Percentiles rank a stretch among this genome's conserved stretches.
Evolutionary conservation across 805 yeast species (phyloP).

Genomic region (Hanseniaspora singularis): DNA sequence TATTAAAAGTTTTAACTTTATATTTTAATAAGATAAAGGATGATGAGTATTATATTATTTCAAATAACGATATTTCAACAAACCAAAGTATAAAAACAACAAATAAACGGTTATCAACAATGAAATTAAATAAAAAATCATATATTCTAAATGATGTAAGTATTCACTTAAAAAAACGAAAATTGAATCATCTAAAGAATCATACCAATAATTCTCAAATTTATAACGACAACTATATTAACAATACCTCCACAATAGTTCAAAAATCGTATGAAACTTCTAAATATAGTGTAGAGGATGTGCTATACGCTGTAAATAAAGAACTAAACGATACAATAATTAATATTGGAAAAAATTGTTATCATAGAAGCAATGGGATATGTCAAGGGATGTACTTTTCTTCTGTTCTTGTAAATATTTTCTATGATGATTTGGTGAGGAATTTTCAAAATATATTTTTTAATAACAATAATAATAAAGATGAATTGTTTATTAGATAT

Average conservation of each 20-base stretch:
- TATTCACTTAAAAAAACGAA: not conserved
- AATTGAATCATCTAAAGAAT: not conserved
- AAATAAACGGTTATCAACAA: not conserved
- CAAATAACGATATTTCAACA: constrained; percentile 1
- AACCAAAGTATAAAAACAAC: not conserved
- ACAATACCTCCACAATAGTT: not conserved
- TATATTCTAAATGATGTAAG: not conserved
- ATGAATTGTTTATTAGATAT: constrained; percentile 42
- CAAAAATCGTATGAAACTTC: not conserved
- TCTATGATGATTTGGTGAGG: constrained; percentile 51
- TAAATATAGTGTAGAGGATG: constrained; percentile 32
- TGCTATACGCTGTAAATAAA: constrained; percentile 35
- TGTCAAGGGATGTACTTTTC: constrained; percentile 81
- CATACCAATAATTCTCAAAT: not conserved
- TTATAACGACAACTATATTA: too few species aligned
- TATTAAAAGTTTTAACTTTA: constrained; percentile 28
- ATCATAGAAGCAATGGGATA: constrained; percentile 51
- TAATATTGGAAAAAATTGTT: constrained; percentile 29
- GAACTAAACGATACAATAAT: constrained; percentile 46
- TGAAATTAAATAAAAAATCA: not conserved
- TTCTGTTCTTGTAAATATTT: constrained; percentile 57
- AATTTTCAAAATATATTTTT: constrained; percentile 19
- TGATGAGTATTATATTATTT: not conserved
- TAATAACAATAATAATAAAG: constrained; percentile 15
- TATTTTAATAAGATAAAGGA: constrained; percentile 19